These are phyloP conservation scores for Sapria himalayana DNA, from an alignment of 345 rosid genomes.

Conservation along the genomic window DNA sequence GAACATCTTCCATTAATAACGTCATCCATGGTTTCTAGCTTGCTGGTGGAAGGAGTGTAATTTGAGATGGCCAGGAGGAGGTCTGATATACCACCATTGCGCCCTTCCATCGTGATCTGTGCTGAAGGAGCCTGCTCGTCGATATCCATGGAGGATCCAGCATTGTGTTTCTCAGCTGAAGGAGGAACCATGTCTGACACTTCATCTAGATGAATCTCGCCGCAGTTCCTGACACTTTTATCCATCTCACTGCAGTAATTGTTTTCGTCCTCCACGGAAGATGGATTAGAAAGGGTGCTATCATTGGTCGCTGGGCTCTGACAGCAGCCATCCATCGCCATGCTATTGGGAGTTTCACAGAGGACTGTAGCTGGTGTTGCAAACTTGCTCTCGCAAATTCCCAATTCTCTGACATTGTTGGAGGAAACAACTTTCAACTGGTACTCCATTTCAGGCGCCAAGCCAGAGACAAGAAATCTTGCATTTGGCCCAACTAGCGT, in stretches of 20 bases:
- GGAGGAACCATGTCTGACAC: no score
- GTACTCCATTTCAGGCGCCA: constrained; percentile 48
- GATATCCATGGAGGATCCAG: no score
- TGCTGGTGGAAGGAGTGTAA: no score
- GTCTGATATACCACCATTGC: constrained; percentile 21
- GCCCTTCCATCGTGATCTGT: constrained; percentile 18
- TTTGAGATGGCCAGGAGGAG: no score
- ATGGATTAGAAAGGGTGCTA: constrained; percentile 74
- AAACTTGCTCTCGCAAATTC: constrained; percentile 27
- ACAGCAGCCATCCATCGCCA: constrained; percentile 45
- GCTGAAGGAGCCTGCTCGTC: constrained; percentile 14
- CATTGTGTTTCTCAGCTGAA: constrained; percentile 16
- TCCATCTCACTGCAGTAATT: constrained; percentile 24
- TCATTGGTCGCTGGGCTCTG: constrained; percentile 86
- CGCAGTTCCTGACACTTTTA: no score
- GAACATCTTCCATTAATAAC: constrained; percentile 27
- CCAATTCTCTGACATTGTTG: constrained; percentile 26
- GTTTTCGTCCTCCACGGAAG: constrained; percentile 72
- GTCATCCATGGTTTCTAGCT: no score
- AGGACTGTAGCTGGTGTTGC: no score
- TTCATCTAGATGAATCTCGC: no score
- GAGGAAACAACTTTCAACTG: constrained; percentile 39
- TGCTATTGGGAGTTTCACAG: constrained; percentile 25
- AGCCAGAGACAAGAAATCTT: constrained; percentile 42
- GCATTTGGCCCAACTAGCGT: constrained; percentile 32